phyloP scores from a whole-genome alignment of 495 filamentous ascomycete species.

The Penicillium paradoxum region DNA sequence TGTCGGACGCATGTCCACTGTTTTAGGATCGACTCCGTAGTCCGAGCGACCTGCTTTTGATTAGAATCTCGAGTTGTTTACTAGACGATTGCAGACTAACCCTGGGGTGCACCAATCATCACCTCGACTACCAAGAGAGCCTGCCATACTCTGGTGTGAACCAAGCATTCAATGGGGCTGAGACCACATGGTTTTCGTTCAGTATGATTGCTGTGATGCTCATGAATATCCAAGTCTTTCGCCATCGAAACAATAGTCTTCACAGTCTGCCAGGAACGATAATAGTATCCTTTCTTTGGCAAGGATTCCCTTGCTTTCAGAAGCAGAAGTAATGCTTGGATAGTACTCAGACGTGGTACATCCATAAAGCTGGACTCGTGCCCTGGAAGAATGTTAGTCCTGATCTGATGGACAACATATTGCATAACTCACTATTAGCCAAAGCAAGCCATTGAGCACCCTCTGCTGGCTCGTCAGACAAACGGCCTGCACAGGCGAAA shows the following conservation, averaged over 20 bases:
- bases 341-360: conserved; percentile 84
- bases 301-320: conserved; percentile 87
- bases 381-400: conserved; percentile 48
- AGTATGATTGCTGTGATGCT: conserved; percentile 75
- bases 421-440: conserved; percentile 62
- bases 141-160: conserved; percentile 89
- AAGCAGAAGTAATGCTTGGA: conserved; percentile 84
- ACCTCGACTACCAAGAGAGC: conserved; percentile 79
- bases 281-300: conserved; percentile 94
- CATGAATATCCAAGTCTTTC: conserved; percentile 86
- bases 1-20: conserved; percentile 70
- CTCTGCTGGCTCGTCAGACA: conserved; percentile 76
- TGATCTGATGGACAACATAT: neutral
- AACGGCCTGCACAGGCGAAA: conserved; percentile 84
- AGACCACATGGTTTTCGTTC: conserved; percentile 65
- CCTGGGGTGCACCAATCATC: conserved; percentile 95
- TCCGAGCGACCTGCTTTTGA: conserved; percentile 66
- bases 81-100: conserved; percentile 37
- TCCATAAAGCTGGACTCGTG: conserved; percentile 97
- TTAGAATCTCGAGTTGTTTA: neutral
- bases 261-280: conserved; percentile 95
- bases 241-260: conserved; percentile 89
- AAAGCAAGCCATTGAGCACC: conserved; percentile 93
- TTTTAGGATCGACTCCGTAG: conserved; percentile 66
- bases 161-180: conserved; percentile 66